phyloP scores from a whole-genome alignment of 2,329 filamentous ascomycete species.

The Colletotrichum agaves region DNA sequence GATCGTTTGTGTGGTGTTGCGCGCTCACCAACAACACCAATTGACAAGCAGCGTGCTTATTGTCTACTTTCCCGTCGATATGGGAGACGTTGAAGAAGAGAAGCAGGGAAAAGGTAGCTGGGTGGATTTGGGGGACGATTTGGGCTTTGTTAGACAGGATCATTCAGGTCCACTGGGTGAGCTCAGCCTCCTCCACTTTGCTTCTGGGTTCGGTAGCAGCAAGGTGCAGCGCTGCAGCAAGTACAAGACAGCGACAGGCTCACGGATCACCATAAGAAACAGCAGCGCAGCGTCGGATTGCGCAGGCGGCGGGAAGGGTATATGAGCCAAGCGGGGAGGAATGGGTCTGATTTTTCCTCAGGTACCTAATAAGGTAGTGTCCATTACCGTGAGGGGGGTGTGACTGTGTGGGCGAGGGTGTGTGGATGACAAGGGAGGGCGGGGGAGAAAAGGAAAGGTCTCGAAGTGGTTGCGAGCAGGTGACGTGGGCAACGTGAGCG shows the following conservation, averaged over 20 bases:
- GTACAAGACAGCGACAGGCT: conserved; percentile 16
- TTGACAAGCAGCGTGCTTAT: conserved; percentile 4
- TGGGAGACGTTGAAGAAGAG: conserved; percentile 18
- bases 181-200: conserved; percentile 36
- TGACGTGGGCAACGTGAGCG: conserved; percentile 38
- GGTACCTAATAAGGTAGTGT: neutral
- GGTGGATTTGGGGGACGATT: conserved; percentile 31
- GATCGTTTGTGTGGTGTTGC: conserved; percentile 20
- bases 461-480: conserved; percentile 28
- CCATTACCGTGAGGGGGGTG: neutral
- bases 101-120: neutral
- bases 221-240: conserved; percentile 23
- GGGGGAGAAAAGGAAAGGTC: conserved; percentile 23
- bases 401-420: conserved; percentile 3
- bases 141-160: conserved; percentile 37
- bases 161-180: conserved; percentile 33
- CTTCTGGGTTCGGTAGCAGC: neutral
- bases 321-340: conserved; percentile 16
- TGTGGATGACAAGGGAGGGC: conserved; percentile 24
- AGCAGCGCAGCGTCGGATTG: conserved; percentile 20
- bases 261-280: conserved; percentile 33
- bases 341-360: neutral
- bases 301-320: conserved; percentile 22
- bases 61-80: conserved; percentile 23
- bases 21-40: conserved; percentile 27